Conservation (phyloP, 805 yeast species). For the Zygotorulaspora chibaensis region DNA sequence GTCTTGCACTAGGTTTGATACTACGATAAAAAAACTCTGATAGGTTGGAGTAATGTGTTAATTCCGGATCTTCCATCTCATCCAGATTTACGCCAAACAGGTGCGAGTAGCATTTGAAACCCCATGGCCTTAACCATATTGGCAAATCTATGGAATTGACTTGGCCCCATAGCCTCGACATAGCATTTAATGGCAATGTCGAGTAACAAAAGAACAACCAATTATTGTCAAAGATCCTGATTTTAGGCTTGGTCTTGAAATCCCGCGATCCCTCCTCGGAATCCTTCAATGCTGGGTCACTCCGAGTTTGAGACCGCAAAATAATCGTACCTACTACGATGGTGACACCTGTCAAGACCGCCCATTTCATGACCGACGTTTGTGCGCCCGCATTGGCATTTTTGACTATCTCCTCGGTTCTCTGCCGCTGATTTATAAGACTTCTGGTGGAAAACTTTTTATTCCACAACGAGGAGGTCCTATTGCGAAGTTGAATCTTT, state of each 20-base stretch:
- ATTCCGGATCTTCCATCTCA: slow-evolving; percentile 82
- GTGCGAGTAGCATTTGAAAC: slow-evolving; percentile 71
- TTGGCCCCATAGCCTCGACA: slow-evolving; percentile 93
- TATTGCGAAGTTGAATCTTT: slow-evolving; percentile 24
- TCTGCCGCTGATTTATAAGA: slow-evolving; percentile 9
- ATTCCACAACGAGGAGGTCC: slow-evolving; percentile 26
- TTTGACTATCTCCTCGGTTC: slow-evolving; percentile 9
- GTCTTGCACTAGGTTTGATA: slow-evolving; percentile 73
- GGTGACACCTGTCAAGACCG: slow-evolving; percentile 30
- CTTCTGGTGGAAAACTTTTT: slow-evolving; percentile 19
- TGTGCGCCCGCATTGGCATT: slow-evolving; percentile 9
- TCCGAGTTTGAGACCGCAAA: slow-evolving; percentile 27
- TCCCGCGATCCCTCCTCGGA: slow-evolving; percentile 30
- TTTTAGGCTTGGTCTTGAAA: slow-evolving; percentile 52
- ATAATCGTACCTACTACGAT: slow-evolving; percentile 27
- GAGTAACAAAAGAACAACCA: slow-evolving; percentile 90
- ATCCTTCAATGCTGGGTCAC: slow-evolving; percentile 21
- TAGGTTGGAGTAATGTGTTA: slow-evolving; percentile 68
- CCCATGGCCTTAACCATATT: slow-evolving; percentile 78
- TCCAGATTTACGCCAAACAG: slow-evolving; percentile 84
- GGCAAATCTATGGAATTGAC: slow-evolving; percentile 82
- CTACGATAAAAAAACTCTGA: slow-evolving; percentile 89
- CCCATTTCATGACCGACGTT: slow-evolving; percentile 25
- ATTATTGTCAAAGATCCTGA: slow-evolving; percentile 41
- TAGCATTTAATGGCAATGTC: slow-evolving; percentile 83